These are phyloP conservation scores for Hermanozyma aechmeae DNA, from an alignment of 805 yeast genomes.

Conservation along the genomic window DNA sequence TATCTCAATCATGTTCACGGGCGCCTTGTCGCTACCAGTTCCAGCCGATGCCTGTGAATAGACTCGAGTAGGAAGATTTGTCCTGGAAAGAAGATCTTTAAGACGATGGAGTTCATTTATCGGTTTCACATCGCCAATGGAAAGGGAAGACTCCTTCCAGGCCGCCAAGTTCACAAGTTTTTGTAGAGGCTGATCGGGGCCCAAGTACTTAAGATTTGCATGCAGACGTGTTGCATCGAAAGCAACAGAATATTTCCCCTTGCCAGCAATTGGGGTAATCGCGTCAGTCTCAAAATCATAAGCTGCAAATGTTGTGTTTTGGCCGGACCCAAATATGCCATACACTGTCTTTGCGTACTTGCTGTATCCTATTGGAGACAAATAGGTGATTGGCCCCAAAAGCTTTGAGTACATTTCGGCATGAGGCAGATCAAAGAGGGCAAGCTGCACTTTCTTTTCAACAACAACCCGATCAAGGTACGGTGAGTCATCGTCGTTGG, in stretches of 20 bases:
- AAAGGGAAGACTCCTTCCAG: constrained; percentile 3
- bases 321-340: constrained; percentile 8
- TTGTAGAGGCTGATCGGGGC: constrained; percentile 19
- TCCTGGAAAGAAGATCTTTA: constrained; percentile 4
- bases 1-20: constrained; percentile 54
- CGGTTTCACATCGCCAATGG: background rate
- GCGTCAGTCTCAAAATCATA: background rate
- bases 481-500: constrained; percentile 2
- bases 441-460: constrained; percentile 9
- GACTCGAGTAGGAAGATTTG: constrained; percentile 43
- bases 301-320: constrained; percentile 4
- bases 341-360: constrained; percentile 8
- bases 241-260: no score
- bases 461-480: constrained; percentile 16
- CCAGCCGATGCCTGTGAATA: constrained; percentile 23
- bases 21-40: constrained; percentile 22
- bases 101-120: no score
- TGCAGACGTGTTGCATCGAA: background rate
- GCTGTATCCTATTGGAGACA: constrained; percentile 10
- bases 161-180: constrained; percentile 12
- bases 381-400: constrained; percentile 10
- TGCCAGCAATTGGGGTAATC: background rate
- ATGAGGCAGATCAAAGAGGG: constrained; percentile 10
- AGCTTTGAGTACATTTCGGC: constrained; percentile 7
- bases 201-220: constrained; percentile 10